These are phyloP conservation scores for Solanum sparsipilum DNA, from an alignment of 257 asterid genomes.

Conservation along the genomic window DNA sequence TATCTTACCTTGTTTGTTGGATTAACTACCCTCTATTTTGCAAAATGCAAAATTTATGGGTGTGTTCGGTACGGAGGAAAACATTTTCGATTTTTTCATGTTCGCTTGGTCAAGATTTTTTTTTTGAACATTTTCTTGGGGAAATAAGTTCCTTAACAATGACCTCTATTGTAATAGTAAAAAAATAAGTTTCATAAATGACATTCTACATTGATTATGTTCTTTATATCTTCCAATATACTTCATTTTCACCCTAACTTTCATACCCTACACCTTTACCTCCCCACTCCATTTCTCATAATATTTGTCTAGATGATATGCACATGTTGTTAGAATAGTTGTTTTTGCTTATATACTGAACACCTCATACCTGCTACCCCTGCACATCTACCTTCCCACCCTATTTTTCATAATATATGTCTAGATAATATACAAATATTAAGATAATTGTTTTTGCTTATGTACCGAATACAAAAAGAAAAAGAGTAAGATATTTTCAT, in stretches of 20 bases:
- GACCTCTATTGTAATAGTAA: not conserved
- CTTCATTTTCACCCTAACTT: fast-evolving
- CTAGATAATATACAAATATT: too few species aligned
- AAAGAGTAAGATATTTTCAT: not conserved
- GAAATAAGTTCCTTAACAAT: not conserved
- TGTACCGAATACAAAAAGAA: too few species aligned
- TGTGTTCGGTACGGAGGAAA: not conserved
- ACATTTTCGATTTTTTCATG: not conserved
- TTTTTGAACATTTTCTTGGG: not conserved
- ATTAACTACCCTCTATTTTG: not conserved
- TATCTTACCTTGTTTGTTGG: not conserved
- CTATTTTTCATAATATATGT: too few species aligned
- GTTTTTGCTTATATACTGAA: not conserved
- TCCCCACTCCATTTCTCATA: fast-evolving
- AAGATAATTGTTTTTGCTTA: too few species aligned
- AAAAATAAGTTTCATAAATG: fast-evolving
- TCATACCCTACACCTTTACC: not conserved
- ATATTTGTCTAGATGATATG: not conserved
- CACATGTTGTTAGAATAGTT: fast-evolving
- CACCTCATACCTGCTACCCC: not conserved
- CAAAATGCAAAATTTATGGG: not conserved
- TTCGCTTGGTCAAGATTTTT: not conserved
- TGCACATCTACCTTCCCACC: not conserved
- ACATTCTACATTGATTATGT: not conserved
- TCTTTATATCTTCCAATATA: fast-evolving